Conservation (phyloP, 1,284 basidiomycete genomes). For the Trichosporon sp. region DNA sequence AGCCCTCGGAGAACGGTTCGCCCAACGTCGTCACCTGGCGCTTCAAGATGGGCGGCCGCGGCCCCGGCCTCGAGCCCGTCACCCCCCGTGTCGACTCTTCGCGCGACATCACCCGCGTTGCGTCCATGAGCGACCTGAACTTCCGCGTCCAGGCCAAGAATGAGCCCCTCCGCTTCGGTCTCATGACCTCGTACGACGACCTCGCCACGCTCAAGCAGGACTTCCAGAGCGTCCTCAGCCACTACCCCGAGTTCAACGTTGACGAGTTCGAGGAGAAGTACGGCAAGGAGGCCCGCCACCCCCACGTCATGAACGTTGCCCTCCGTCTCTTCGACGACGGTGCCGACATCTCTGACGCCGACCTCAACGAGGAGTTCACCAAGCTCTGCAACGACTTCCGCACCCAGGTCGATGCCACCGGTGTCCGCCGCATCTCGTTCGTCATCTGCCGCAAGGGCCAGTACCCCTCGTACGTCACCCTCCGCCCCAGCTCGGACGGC, state of each 20-base stretch:
- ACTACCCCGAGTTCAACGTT: slow-evolving; percentile 59
- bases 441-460: slow-evolving; percentile 84
- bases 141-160: slow-evolving; percentile 79
- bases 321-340: slow-evolving; percentile 76
- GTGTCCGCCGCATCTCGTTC: slow-evolving; percentile 87
- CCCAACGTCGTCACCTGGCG: slow-evolving; percentile 83
- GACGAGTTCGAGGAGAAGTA: slow-evolving; percentile 70
- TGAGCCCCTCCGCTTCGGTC: slow-evolving; percentile 81
- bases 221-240: slow-evolving; percentile 65
- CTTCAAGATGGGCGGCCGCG: slow-evolving; percentile 71
- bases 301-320: slow-evolving; percentile 91
- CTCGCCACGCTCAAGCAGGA: slow-evolving; percentile 66
- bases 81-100: slow-evolving; percentile 66
- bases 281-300: slow-evolving; percentile 65
- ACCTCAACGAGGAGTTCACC: slow-evolving; percentile 71
- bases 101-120: slow-evolving; percentile 58
- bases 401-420: slow-evolving; percentile 63
- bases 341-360: slow-evolving; percentile 61
- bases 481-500: slow-evolving; percentile 64
- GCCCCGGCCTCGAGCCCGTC: slow-evolving; percentile 69
- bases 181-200: slow-evolving; percentile 81
- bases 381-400: slow-evolving; percentile 69
- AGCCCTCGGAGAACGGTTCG: slow-evolving; percentile 78
- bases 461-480: slow-evolving; percentile 93
- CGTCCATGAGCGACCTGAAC: slow-evolving; percentile 87